Percentiles rank a stretch among this genome's conserved stretches.
phyloP scores from a whole-genome alignment of 2,329 filamentous ascomycete genomes.

The Cladophialophora bantiana region DNA sequence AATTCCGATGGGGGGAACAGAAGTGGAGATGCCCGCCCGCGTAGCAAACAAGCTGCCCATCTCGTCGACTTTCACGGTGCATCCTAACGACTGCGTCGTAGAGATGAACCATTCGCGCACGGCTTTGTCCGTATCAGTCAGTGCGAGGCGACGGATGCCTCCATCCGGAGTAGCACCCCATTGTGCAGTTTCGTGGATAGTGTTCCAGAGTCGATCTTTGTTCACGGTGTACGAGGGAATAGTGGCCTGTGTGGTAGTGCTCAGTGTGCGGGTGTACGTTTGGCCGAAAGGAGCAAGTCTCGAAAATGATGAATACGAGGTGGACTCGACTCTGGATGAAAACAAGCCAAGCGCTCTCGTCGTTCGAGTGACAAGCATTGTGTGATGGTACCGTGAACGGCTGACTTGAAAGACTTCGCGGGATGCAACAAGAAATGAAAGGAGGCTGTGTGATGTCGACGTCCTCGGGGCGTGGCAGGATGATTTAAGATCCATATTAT shows the following conservation, averaged over 20 bases:
- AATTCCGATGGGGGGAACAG: conserved; percentile 69
- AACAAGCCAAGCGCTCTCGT: conserved; percentile 2
- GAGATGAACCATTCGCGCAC: conserved; percentile 78
- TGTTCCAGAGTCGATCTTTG: conserved; percentile 21
- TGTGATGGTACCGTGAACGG: background rate
- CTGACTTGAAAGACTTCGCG: background rate
- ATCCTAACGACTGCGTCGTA: conserved; percentile 68
- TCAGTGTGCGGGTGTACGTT: conserved; percentile 5
- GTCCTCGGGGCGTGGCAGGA: background rate
- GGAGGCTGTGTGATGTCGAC: background rate
- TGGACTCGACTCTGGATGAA: background rate
- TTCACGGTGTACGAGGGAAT: conserved; percentile 19
- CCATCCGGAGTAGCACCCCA: conserved; percentile 24
- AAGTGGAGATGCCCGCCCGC: conserved; percentile 64
- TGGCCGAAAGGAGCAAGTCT: background rate
- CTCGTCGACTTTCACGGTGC: conserved; percentile 70
- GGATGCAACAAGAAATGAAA: background rate
- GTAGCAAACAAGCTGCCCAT: conserved; percentile 85
- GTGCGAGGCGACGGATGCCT: conserved; percentile 64
- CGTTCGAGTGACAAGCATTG: background rate
- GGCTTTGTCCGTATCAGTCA: conserved; percentile 73
- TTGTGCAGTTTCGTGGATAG: conserved; percentile 20
- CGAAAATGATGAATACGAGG: background rate
- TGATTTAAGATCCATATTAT: background rate
- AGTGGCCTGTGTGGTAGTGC: background rate